Conservation (phyloP, 257 asterid genomes). For the Orobanche coerulescens region DNA sequence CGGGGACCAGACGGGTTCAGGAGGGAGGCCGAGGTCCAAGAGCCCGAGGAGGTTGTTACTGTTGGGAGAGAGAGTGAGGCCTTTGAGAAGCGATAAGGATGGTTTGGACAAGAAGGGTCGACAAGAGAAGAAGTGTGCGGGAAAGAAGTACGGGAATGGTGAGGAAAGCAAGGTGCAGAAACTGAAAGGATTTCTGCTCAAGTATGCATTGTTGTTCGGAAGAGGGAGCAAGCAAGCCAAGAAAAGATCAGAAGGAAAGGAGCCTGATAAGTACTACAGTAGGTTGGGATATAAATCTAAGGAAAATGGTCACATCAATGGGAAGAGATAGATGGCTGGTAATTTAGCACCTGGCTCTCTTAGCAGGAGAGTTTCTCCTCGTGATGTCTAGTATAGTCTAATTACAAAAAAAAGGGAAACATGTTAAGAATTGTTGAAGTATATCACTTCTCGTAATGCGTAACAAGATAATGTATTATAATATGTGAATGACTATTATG, state of each 20-base stretch:
- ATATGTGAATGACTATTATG: too few species aligned
- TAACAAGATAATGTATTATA: too few species aligned
- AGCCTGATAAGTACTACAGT: slow-evolving; percentile 30
- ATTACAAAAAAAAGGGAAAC: too few species aligned
- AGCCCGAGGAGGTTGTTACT: slow-evolving; percentile 23
- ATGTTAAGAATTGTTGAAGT: too few species aligned
- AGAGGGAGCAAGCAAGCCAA: slow-evolving; percentile 28
- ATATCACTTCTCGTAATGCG: too few species aligned
- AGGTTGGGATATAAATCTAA: slow-evolving; percentile 42
- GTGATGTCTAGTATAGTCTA: too few species aligned
- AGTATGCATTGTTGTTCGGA: slow-evolving; percentile 48
- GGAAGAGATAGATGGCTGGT: too few species aligned
- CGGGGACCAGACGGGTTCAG: slow-evolving; percentile 36
- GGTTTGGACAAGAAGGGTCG: slow-evolving; percentile 17
- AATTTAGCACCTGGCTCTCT: too few species aligned
- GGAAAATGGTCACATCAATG: slow-evolving; percentile 29
- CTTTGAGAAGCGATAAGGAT: slow-evolving; percentile 22
- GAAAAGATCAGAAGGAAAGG: slow-evolving; percentile 23
- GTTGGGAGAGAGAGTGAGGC: slow-evolving; percentile 25
- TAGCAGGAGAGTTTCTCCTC: too few species aligned
- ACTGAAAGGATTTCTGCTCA: slow-evolving; percentile 41
- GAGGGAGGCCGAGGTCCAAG: slow-evolving; percentile 29
- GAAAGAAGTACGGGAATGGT: not conserved
- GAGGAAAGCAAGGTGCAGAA: slow-evolving; percentile 32
- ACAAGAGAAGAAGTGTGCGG: too few species aligned